Percentiles rank a stretch among this genome's conserved stretches.
Evolutionary conservation across 768 basidiomycete species (phyloP).

Genomic region (Suillus fuscotomentosus): DNA sequence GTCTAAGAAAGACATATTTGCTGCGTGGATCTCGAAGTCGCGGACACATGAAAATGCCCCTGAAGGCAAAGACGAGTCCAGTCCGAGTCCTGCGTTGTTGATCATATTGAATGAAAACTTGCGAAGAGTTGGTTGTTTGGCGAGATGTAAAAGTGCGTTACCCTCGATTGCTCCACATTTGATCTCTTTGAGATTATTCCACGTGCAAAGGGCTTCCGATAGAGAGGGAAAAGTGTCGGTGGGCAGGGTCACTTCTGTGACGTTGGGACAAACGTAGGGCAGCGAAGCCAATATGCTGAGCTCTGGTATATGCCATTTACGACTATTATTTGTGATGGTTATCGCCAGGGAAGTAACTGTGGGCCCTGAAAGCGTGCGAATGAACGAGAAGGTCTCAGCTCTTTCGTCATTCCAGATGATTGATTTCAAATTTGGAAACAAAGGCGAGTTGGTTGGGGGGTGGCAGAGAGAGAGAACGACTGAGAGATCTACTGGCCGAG

Average conservation of each 20-base stretch:
- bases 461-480: constrained; percentile 1
- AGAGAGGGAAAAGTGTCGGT: not conserved
- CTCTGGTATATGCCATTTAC: not conserved
- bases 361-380: constrained; percentile 6
- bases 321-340: not conserved
- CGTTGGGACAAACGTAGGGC: constrained; percentile 3
- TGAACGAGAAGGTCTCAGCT: constrained; percentile 5
- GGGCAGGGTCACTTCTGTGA: constrained; percentile 1
- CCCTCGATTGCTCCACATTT: constrained; percentile 1
- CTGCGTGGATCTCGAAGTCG: not conserved
- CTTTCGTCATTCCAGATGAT: constrained; percentile 3
- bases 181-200: constrained; percentile 1
- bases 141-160: constrained; percentile 1
- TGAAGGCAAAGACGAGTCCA: not conserved
- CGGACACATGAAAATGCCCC: constrained; percentile 1
- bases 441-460: constrained; percentile 1
- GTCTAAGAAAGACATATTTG: not conserved
- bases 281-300: constrained; percentile 4
- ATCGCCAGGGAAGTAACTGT: constrained; percentile 3
- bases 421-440: constrained; percentile 4
- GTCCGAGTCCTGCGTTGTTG: not conserved
- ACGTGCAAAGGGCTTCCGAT: constrained; percentile 6
- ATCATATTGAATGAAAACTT: not conserved
- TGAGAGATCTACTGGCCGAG: constrained; percentile 1
- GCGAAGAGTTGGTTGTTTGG: not conserved